Base-by-base conservation (phyloP, 352 stramenopile genomes). In the Blastocystis sp. region DNA sequence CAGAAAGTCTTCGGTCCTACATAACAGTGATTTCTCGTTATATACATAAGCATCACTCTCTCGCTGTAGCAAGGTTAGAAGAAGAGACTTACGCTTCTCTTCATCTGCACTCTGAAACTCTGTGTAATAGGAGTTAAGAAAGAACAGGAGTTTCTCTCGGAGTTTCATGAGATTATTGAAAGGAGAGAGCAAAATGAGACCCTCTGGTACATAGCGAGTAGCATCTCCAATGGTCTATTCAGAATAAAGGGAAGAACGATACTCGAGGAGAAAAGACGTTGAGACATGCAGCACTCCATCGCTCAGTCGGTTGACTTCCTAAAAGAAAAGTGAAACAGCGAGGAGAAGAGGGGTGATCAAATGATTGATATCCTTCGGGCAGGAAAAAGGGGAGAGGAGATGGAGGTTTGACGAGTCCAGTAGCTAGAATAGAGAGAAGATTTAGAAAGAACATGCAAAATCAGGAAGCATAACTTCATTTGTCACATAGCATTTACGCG, bases 291-390 rank as follows among this genome's bases (percentile, higher is more conserved):
- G 73, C 73, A 29, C 73, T 84, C 73, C 73, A 84, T 63, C 73
- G 73, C 34, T 84, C 73, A n/a, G 26, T 53, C 3, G 73, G 62
- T 2, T 50, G 59, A 23, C 73, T 45, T 18, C 73, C 73, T 3
- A 84, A 55, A 34, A 84, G 29, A 41, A 84, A 84, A 2, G 73
- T 56, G 34, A 84, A 84, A 26, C 59, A 43, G 20, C 73, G 73
- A 3, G 50, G 26, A 37, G 29, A 6, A 13, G 26, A 37, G 20
- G 73, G 47, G 15, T 23, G 7, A 13, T n/a, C 37, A 55, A 84
- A 84, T 29, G 73, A 84, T 23, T 45, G 53, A 64, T 84, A 84
- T 20, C 73, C 73, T 45, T 84, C 73, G 15, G 73, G 73, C 3
- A 84, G 73, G 50, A 84, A 84, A 34, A 84, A 84, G 6, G 18